Base-by-base conservation (phyloP, 2,329 filamentous ascomycete genomes). In the Tolypocladium amazonense region DNA sequence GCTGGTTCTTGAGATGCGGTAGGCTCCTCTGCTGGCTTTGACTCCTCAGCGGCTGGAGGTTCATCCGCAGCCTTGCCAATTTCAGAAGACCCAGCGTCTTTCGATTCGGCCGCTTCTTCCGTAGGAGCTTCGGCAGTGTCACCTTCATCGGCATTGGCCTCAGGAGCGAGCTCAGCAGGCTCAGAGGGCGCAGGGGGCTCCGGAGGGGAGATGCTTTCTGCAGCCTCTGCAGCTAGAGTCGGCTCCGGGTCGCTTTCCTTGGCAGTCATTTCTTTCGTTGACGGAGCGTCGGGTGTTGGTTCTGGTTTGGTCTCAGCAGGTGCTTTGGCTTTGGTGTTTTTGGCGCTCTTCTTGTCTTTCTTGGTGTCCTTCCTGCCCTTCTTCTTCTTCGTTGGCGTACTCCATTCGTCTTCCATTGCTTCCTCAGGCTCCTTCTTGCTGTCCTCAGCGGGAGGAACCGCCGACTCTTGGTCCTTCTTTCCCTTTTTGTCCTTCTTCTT, bases 351-450 rank as follows among this genome's bases (percentile, higher is more conserved):
- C 52, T 67, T 65, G n/a, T 65, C 61, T 58, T 65, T 67, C 59
- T 67, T 70, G n/a, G n/a, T 59, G 52, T 63, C 65, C 65, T 68
- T 66, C 58, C 65, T 69, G 7, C 39, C 60, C 39, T 61, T 63
- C 65, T 67, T 69, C 41, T 53, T 61, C 55, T 64, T 66, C 38
- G 59, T 58, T 43, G 53, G 18, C 9, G 58, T 20, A 55, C 43
- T 58, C 61, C 55, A 39, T 43, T 57, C 53, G 27, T 63, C 63
- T 15, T 66, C 60, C 15, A 39, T 61, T 20, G 30, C 53, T 43
- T 66, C 58, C 25, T 62, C 50, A 20, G 64, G 60, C 45, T 60
- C 57, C 59, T 67, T 64, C 55, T 63, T 63, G 56, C 38, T 58
- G 23, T 62, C 59, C 52, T 63, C 60, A 18, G 53, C 53, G 59